Base-by-base conservation (phyloP, 2,329 filamentous ascomycete species). In the Paecilomyces dactylethromorphus region DNA sequence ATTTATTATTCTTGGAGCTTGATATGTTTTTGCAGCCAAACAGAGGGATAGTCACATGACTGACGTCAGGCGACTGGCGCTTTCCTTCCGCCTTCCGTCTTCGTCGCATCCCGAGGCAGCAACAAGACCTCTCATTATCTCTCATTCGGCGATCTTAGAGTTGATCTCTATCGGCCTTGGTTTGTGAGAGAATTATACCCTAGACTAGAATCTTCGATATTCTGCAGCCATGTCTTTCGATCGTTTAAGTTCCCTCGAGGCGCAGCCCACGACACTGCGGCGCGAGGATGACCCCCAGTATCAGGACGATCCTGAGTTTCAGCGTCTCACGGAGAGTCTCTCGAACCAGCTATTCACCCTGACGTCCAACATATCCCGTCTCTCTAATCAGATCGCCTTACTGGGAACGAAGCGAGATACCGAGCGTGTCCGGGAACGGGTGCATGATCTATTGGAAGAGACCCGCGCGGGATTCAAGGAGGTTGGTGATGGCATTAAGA, bases 401-500 rank as follows among this genome's bases (percentile, higher is more conserved):
- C 81, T 99, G 29, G 93, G 94, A 10, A 96, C 92, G 8, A 90
- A 89, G 74, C 88, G 92, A 61, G 94, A 99, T 74, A 97, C 92
- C 3, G 90, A 94, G 62, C 86, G 92, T 55, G 87, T 96, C 62
- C 87, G 93, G 56, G 94, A 99, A 77, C 84, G 94, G 66, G 91
- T 99, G 26, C 91, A 94, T 72, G 88, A 90, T 68, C 81, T 92
- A 10, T 84, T 97, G 58, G 90, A 96, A 65, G 92, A 96, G 77
- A 92, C 92, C 32, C 87, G 90, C 59, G 84, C 88, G 58, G 85
- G 88, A 59, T 97, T 97, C 81, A 92, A 93, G 75, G 89, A 94
- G 58, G 89, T 96, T 61, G 94, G 91, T 64, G 92, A 97, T 69
- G 92, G 92, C 5, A 83, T 99, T 64, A 97, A 97, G 86, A 92